Base-by-base conservation (phyloP, 495 filamentous ascomycete genomes). In the Talaromyces proteolyticus region DNA sequence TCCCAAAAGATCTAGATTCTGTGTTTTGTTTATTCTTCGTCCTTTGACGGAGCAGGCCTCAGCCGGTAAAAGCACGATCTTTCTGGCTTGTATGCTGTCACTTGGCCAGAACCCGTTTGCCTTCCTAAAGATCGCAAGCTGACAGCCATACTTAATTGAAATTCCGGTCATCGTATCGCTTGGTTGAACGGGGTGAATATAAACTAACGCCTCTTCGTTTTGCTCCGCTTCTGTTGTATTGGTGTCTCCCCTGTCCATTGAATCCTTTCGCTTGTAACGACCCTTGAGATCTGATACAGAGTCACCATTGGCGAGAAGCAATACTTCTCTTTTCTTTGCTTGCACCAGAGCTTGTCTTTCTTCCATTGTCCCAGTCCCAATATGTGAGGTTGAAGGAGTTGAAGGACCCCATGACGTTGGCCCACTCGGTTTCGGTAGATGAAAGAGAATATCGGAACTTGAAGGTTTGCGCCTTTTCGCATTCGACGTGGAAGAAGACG, bases 31-130 rank as follows among this genome's bases (percentile, higher is more conserved):
- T 29, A 69, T 46, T 24, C 68, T 68, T 37, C 83, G 78, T 10
- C 93, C 93, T 58, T 91, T 91, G 29, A 91, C 78, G 19, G 82
- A 82, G 63, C 93, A 96, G 8, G 87, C 86, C 60, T 96, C 93
- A 11, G 97, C 90, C 3, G 93, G 93, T 22, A 98, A 65, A 7
- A 95, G 72, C 14, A 98, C 75, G 17, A 78, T 82, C 55, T 89
- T 88, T 37, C 90, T 82, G 46, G 81, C 78, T 61, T 96, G 91
- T 29, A 96, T 86, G 49, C 79, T 85, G 61, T 96, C 94, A 51
- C 88, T 88, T 6, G 89, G 88, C 93, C 93, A 97, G 56, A 98
- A 79, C 16, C 92, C 81, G 60, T 98, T 98, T 21, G 89, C 87
- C 61, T 89, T 91, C 20, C 86, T 71, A 50, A 98, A 87, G 0